phyloP scores from a whole-genome alignment of 2,329 filamentous ascomycete species.

The Paraconiothyrium brasiliense region DNA sequence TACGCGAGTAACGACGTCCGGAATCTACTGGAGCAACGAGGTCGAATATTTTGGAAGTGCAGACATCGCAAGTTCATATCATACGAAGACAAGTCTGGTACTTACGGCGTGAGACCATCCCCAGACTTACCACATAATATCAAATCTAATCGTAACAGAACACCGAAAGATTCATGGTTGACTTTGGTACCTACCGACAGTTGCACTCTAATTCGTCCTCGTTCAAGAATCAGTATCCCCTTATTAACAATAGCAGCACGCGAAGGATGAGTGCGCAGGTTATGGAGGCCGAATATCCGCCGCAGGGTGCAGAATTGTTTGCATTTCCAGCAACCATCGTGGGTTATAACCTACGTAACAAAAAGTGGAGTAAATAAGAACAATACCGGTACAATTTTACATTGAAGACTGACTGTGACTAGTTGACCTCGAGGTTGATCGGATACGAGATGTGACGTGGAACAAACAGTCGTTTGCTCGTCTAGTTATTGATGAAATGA shows the following conservation, averaged over 20 bases:
- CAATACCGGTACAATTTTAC: neutral
- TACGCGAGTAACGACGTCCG: slow-evolving; percentile 1
- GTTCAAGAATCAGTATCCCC: too few relatives aligned
- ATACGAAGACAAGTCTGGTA: slow-evolving; percentile 12
- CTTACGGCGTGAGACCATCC: slow-evolving; percentile 12
- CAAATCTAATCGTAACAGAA: slow-evolving; percentile 7
- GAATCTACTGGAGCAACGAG: slow-evolving; percentile 15
- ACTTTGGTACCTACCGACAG: slow-evolving; percentile 18
- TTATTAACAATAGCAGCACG: neutral
- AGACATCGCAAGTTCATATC: slow-evolving; percentile 11
- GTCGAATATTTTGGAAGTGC: slow-evolving; percentile 19
- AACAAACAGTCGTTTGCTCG: slow-evolving; percentile 22
- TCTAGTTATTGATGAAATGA: slow-evolving; percentile 12
- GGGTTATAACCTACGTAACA: slow-evolving; percentile 16
- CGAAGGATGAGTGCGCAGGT: neutral
- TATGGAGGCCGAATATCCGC: neutral
- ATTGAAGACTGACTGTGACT: neutral
- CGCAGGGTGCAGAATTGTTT: slow-evolving; percentile 33
- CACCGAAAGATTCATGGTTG: slow-evolving; percentile 20
- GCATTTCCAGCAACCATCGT: slow-evolving; percentile 31
- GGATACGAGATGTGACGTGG: slow-evolving; percentile 18
- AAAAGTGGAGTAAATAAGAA: slow-evolving; percentile 20
- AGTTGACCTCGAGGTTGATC: slow-evolving; percentile 22
- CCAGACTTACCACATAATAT: too few relatives aligned
- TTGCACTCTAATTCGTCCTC: slow-evolving; percentile 10